phyloP scores from a whole-genome alignment of 176 grass and related monocot genomes.

The Carex kokanica region DNA sequence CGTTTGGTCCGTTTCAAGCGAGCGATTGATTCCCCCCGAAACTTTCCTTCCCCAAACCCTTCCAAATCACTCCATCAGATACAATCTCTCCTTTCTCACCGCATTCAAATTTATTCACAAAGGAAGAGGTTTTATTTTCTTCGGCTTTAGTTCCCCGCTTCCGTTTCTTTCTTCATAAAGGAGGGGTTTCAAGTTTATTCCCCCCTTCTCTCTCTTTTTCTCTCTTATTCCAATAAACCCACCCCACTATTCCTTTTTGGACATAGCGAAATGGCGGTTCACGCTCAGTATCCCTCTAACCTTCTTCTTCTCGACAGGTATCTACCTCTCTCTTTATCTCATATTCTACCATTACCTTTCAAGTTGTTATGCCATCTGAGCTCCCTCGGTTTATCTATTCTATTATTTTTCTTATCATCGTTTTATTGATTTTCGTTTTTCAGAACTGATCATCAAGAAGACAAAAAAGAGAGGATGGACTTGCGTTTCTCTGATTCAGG shows the following conservation, averaged over 20 bases:
- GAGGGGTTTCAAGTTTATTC: background rate
- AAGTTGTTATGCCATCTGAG: background rate
- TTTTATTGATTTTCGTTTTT: background rate
- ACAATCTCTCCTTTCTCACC: background rate
- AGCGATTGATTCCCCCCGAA: background rate
- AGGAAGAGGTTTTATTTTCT: background rate
- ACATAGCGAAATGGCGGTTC: conserved; percentile 26
- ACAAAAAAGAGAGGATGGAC: conserved; percentile 18
- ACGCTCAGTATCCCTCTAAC: conserved; percentile 24
- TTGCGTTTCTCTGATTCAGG: conserved; percentile 19
- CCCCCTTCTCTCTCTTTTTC: background rate
- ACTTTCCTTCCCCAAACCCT: background rate
- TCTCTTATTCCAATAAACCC: background rate
- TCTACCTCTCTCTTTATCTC: background rate
- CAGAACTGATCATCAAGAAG: conserved; percentile 25
- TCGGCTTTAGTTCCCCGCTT: background rate
- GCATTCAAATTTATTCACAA: conserved; percentile 5
- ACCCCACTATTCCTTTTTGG: background rate
- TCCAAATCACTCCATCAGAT: background rate
- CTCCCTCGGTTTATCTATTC: background rate
- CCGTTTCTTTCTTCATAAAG: background rate
- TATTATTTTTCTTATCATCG: background rate
- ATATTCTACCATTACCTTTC: background rate
- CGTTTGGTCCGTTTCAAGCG: background rate
- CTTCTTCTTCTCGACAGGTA: conserved; percentile 32